Conservation (phyloP, 164 flowering plant genomes). For the Dillenia turbinata region DNA sequence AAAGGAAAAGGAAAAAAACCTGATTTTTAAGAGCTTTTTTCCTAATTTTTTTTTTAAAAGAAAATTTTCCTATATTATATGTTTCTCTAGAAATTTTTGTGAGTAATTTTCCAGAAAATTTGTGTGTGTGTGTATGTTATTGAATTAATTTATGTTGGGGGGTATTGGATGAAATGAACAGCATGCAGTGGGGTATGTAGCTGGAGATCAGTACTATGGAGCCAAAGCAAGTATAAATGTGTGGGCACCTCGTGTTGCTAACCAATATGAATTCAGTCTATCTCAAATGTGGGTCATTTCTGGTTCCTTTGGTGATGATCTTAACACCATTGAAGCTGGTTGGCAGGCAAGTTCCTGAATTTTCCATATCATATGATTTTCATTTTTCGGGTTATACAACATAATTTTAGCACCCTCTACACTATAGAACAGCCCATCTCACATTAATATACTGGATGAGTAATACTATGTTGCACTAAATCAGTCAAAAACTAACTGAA, state of each 20-base stretch:
- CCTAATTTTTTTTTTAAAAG: too few species aligned
- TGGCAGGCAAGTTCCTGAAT: conserved; percentile 64
- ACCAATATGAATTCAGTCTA: conserved; percentile 62
- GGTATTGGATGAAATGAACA: conserved; percentile 10
- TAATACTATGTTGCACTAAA: too few species aligned
- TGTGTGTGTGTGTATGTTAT: background rate
- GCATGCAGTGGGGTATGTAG: conserved; percentile 80
- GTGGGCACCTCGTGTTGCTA: conserved; percentile 57
- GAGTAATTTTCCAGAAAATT: background rate
- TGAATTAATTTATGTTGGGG: too few species aligned
- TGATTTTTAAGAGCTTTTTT: too few species aligned
- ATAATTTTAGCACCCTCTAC: background rate
- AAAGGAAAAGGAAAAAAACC: too few species aligned
- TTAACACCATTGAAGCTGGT: conserved; percentile 98
- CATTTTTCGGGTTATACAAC: background rate
- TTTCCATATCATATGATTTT: background rate
- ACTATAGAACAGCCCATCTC: too few species aligned
- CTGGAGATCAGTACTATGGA: conserved; percentile 65
- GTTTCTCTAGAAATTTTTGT: too few species aligned
- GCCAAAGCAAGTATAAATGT: conserved; percentile 78
- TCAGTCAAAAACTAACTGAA: too few species aligned
- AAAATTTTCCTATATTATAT: too few species aligned
- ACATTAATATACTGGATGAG: too few species aligned
- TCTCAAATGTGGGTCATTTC: conserved; percentile 79
- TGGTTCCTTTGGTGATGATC: conserved; percentile 69